phyloP scores from a whole-genome alignment of 2,329 filamentous ascomycete genomes.

The Lachnellula occidentalis region DNA sequence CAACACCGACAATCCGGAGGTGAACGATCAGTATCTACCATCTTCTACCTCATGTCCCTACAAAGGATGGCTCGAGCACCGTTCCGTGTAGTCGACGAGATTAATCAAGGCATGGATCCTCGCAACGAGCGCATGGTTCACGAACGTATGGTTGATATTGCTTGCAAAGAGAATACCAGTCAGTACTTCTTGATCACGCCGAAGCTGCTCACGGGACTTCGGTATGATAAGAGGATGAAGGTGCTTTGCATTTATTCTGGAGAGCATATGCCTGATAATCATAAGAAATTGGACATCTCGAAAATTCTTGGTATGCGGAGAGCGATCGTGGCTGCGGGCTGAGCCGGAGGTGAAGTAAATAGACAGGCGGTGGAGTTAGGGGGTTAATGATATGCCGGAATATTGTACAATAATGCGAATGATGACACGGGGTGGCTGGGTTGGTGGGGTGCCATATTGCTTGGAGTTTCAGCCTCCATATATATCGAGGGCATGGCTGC shows the following conservation, averaged over 20 bases:
- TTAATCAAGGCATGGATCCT: conserved; percentile 99
- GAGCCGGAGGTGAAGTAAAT: too few relatives aligned
- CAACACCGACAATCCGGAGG: conserved; percentile 93
- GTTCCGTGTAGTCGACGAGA: conserved; percentile 98
- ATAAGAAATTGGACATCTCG: conserved; percentile 27
- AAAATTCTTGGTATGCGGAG: conserved; percentile 25
- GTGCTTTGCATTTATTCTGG: conserved; percentile 91
- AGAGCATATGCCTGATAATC: conserved; percentile 58
- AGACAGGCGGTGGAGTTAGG: background rate
- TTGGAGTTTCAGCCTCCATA: background rate
- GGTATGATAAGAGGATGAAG: conserved; percentile 87
- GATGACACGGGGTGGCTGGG: background rate
- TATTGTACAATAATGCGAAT: background rate
- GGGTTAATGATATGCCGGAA: background rate
- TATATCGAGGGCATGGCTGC: too few relatives aligned
- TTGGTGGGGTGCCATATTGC: background rate
- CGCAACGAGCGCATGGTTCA: conserved; percentile 98
- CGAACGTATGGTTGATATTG: conserved; percentile 96
- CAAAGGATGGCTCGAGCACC: conserved; percentile 90
- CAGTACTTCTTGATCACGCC: conserved; percentile 98
- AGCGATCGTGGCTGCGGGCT: conserved; percentile 23
- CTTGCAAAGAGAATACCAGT: conserved; percentile 73
- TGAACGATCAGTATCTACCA: conserved; percentile 91
- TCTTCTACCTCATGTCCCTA: conserved; percentile 98
- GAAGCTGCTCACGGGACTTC: conserved; percentile 79